Evolutionary conservation across 1,284 basidiomycete genomes (phyloP).

Genomic region (Xerocomus minutiporus): DNA sequence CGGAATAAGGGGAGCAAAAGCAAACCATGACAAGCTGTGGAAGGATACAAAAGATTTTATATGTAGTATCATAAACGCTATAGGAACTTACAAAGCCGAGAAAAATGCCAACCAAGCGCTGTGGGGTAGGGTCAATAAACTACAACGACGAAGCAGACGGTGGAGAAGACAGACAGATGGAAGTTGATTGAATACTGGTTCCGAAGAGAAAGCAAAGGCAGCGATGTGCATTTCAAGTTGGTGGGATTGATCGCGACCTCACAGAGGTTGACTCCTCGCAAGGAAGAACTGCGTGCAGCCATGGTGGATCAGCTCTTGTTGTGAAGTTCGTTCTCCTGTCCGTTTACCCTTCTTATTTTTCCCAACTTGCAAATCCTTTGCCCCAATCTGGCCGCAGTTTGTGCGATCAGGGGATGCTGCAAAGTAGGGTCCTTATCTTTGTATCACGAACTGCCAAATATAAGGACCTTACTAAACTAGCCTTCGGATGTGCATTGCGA

Average conservation of each 20-base stretch:
- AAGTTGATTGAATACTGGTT: conserved; percentile 52
- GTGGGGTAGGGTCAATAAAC: conserved; percentile 1
- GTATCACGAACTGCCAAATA: not conserved
- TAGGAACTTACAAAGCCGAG: conserved; percentile 34
- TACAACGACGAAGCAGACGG: not conserved
- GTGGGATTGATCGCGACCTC: conserved; percentile 43
- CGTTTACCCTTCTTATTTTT: not conserved
- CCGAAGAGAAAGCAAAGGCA: conserved; percentile 51
- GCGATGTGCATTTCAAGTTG: conserved; percentile 52
- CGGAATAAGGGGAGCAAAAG: conserved; percentile 58
- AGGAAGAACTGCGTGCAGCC: not conserved
- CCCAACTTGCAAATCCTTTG: not conserved
- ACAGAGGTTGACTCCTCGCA: conserved; percentile 10
- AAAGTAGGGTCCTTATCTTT: not conserved
- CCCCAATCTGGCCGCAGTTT: too few species aligned
- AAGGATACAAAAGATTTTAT: conserved; percentile 24
- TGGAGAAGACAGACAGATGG: conserved; percentile 37
- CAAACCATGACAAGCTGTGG: conserved; percentile 56
- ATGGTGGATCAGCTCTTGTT: conserved; percentile 5
- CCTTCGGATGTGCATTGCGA: not conserved
- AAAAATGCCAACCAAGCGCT: conserved; percentile 48
- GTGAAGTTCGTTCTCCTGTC: not conserved
- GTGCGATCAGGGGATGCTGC: too few species aligned
- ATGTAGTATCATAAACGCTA: conserved; percentile 7
- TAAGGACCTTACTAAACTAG: not conserved